Evolutionary conservation across 1,284 basidiomycete genomes (phyloP).

Genomic region (Tilletia horrida): DNA sequence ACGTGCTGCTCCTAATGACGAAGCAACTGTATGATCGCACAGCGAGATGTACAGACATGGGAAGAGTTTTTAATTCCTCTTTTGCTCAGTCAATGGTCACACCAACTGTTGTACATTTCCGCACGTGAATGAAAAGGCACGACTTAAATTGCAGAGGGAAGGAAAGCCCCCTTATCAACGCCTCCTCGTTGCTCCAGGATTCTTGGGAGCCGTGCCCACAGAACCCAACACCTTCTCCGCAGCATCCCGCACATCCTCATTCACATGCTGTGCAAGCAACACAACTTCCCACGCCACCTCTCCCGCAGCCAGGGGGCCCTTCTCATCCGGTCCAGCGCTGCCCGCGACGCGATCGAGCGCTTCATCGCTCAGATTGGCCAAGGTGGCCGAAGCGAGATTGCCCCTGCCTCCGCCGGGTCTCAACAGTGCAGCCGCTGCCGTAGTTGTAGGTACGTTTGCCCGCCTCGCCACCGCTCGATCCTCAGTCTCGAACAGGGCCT

Average conservation of each 20-base stretch:
- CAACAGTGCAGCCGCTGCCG: background rate
- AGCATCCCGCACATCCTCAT: conserved; percentile 21
- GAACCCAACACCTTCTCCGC: conserved; percentile 6
- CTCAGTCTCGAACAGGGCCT: conserved; percentile 77
- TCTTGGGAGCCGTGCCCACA: conserved; percentile 11
- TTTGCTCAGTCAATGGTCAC: too few species aligned
- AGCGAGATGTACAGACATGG: too few species aligned
- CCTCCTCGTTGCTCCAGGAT: conserved; percentile 12
- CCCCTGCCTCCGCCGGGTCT: background rate
- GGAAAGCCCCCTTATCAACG: background rate
- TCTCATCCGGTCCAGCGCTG: conserved; percentile 2
- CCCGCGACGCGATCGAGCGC: conserved; percentile 15
- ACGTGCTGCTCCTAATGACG: too few species aligned
- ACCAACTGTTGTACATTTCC: background rate
- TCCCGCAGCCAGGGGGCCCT: conserved; percentile 17
- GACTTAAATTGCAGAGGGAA: background rate
- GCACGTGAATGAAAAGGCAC: background rate
- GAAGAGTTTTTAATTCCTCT: too few species aligned
- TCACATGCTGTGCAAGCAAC: conserved; percentile 15
- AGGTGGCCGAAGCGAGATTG: background rate
- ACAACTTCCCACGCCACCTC: conserved; percentile 21
- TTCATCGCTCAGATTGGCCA: conserved; percentile 61
- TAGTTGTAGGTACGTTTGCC: conserved; percentile 5
- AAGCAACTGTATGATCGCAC: too few species aligned
- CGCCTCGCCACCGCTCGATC: conserved; percentile 63